Evolutionary conservation across 371 early-diverging fungal genomes (phyloP).

Genomic region (Mucor circinelloides): DNA sequence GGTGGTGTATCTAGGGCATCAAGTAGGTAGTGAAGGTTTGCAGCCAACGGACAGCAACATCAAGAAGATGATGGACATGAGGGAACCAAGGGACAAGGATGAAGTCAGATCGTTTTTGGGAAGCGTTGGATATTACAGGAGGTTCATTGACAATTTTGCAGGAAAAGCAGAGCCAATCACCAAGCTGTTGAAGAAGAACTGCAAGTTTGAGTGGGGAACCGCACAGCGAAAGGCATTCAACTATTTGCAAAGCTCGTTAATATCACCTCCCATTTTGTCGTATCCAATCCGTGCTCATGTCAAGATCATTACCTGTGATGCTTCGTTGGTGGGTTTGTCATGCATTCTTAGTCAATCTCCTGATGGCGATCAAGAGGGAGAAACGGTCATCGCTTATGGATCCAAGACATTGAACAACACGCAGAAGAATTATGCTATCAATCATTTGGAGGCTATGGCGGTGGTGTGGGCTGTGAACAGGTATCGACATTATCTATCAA

Average conservation of each 20-base stretch:
- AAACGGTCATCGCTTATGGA: constrained; percentile 24
- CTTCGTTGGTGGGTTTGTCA: constrained; percentile 31
- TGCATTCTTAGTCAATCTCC: constrained; percentile 39
- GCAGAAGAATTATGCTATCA: constrained; percentile 16
- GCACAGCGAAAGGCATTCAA: constrained; percentile 28
- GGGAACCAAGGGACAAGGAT: constrained; percentile 13
- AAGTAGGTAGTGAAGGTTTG: constrained; percentile 30
- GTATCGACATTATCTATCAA: constrained; percentile 33
- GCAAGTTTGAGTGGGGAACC: constrained; percentile 15
- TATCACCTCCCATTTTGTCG: constrained; percentile 24
- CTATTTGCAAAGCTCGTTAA: constrained; percentile 17
- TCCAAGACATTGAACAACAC: constrained; percentile 14
- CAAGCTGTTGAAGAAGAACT: constrained; percentile 20
- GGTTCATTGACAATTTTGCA: constrained; percentile 33
- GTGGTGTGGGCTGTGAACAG: constrained; percentile 32
- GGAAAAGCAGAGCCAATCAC: constrained; percentile 15
- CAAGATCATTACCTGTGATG: constrained; percentile 41
- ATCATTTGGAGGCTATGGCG: background rate
- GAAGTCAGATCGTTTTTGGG: constrained; percentile 37
- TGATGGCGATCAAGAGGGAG: constrained; percentile 21
- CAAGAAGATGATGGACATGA: constrained; percentile 1
- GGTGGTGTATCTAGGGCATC: constrained; percentile 41
- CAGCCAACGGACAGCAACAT: constrained; percentile 5
- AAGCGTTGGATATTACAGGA: constrained; percentile 32
- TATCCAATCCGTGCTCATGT: constrained; percentile 23